phyloP scores from a whole-genome alignment of 169 alveolate species.

The Perkinsus chesapeaki region DNA sequence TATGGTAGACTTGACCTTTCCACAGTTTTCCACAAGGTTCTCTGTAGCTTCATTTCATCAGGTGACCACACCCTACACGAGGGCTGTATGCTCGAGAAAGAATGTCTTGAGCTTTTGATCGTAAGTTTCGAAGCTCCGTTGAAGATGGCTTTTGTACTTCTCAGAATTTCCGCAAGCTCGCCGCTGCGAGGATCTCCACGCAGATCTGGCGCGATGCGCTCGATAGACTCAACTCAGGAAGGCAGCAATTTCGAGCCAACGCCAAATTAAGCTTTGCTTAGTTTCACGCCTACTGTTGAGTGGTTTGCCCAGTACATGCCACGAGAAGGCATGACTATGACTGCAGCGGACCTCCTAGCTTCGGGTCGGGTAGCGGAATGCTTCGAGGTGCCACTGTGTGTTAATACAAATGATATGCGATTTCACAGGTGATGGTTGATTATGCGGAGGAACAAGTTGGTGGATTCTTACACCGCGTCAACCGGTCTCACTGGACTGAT shows the following conservation, averaged over 20 bases:
- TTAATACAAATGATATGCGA: too few relatives aligned
- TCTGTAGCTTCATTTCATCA: too few relatives aligned
- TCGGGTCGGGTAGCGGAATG: neutral
- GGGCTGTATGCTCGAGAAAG: too few relatives aligned
- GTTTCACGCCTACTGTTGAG: neutral
- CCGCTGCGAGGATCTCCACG: neutral
- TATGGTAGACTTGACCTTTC: too few relatives aligned
- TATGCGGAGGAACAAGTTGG: neutral
- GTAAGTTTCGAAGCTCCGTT: too few relatives aligned
- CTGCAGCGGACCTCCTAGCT: neutral
- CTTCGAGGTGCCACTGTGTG: neutral
- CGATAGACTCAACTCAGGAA: neutral
- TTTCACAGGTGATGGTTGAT: neutral
- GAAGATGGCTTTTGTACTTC: neutral
- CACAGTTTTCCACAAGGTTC: too few relatives aligned
- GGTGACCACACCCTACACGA: too few relatives aligned
- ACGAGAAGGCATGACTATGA: neutral
- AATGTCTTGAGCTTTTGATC: too few relatives aligned
- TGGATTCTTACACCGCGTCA: too few relatives aligned
- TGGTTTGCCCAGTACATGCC: neutral
- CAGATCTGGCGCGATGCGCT: neutral
- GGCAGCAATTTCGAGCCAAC: neutral
- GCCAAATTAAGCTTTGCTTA: neutral
- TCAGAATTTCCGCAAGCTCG: neutral
- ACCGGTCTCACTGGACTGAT: too few relatives aligned